Evolutionary conservation across 352 stramenopile genomes (phyloP).

Genomic region (Phytopythium montanum): DNA sequence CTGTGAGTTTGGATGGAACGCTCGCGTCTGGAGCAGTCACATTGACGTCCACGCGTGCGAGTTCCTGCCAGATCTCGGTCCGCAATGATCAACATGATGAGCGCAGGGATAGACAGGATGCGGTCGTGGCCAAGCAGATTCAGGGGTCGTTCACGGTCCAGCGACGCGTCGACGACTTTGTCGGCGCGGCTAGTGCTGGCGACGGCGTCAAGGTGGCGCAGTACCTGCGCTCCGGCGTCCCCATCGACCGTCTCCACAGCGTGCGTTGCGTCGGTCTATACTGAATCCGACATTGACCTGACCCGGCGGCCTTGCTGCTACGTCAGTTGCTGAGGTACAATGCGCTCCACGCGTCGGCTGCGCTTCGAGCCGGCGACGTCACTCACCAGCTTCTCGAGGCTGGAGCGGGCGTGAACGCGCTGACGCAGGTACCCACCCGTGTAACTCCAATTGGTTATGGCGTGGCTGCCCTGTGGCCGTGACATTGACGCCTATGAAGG

Average conservation of each 20-base stretch:
- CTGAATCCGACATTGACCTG: not conserved
- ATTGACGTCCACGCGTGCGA: not conserved
- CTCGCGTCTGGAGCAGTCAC: not conserved
- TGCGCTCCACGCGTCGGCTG: constrained; percentile 41
- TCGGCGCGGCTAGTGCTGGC: constrained; percentile 35
- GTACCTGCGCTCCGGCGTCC: constrained; percentile 48
- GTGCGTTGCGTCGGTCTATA: constrained; percentile 10
- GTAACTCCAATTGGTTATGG: no score
- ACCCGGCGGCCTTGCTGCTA: not conserved
- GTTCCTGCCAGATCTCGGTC: not conserved
- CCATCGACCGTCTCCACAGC: constrained; percentile 50
- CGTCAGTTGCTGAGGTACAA: constrained; percentile 46
- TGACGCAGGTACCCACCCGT: constrained; percentile 17
- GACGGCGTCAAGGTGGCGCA: constrained; percentile 40
- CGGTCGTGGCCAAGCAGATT: constrained; percentile 36
- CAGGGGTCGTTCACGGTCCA: constrained; percentile 45
- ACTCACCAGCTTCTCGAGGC: constrained; percentile 43
- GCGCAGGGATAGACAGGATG: not conserved
- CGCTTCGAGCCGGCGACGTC: constrained; percentile 26
- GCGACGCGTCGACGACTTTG: constrained; percentile 59
- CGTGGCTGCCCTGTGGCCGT: not conserved
- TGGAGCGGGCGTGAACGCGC: constrained; percentile 37
- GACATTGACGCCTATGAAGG: constrained; percentile 8
- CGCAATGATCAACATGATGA: not conserved
- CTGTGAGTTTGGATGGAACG: constrained; percentile 8